phyloP scores from a whole-genome alignment of 768 basidiomycete genomes.

The Pleurotus citrinopileatus region DNA sequence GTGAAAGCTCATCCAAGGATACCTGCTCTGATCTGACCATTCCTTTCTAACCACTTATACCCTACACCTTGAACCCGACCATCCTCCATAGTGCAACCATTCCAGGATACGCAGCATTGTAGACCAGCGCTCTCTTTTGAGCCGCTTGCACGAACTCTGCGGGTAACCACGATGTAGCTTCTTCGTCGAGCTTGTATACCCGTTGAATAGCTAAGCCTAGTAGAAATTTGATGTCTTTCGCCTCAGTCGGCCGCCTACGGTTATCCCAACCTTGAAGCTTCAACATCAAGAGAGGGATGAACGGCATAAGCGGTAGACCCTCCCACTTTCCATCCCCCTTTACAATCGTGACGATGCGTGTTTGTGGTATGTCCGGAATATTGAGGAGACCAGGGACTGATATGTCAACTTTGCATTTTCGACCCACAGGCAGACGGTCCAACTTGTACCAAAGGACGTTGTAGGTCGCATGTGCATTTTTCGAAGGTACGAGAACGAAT shows the following conservation, averaged over 20 bases:
- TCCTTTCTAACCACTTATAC: no score
- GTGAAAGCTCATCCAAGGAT: no score
- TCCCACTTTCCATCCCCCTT: not conserved
- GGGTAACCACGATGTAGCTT: not conserved
- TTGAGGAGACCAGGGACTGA: constrained; percentile 16
- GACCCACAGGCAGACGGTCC: not conserved
- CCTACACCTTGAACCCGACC: not conserved
- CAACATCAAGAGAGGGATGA: constrained; percentile 4
- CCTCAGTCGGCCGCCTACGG: not conserved
- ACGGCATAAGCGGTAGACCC: constrained; percentile 12
- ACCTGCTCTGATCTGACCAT: no score
- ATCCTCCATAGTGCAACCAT: not conserved
- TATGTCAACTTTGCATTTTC: constrained; percentile 15
- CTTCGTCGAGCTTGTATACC: constrained; percentile 12
- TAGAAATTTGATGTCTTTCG: not conserved
- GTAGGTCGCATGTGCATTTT: constrained; percentile 28
- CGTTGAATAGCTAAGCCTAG: not conserved
- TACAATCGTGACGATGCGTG: not conserved
- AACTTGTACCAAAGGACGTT: constrained; percentile 17
- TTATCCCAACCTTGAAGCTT: constrained; percentile 8
- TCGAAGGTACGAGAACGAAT: constrained; percentile 27
- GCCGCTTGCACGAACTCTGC: not conserved
- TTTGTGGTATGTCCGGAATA: constrained; percentile 13
- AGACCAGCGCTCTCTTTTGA: not conserved
- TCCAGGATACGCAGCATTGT: not conserved